Conservation (phyloP, 2,329 filamentous ascomycete species). For the Lomentospora prolificans region DNA sequence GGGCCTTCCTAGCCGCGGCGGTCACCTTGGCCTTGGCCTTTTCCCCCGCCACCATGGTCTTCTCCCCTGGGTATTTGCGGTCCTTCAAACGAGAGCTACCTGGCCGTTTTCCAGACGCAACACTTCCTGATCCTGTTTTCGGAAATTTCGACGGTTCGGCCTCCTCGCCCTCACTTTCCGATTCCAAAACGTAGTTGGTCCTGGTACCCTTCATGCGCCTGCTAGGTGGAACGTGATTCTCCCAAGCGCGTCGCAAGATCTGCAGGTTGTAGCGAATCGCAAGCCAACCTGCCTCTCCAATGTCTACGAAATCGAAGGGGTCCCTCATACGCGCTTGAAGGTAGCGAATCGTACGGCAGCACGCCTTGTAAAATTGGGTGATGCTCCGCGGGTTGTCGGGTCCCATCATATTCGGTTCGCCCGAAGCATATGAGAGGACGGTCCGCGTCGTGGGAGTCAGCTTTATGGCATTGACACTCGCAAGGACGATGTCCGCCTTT, state of each 20-base stretch:
- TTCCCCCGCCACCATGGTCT: no score
- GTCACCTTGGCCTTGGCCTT: no score
- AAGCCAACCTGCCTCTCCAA: neutral
- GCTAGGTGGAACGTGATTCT: slow-evolving; percentile 1
- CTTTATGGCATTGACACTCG: slow-evolving; percentile 15
- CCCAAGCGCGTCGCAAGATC: neutral
- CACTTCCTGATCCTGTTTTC: no score
- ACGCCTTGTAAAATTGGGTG: slow-evolving; percentile 6
- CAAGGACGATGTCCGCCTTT: slow-evolving; percentile 27
- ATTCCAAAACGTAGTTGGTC: neutral
- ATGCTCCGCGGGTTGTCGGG: slow-evolving; percentile 11
- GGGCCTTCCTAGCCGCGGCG: slow-evolving; percentile 9
- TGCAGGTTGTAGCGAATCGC: neutral
- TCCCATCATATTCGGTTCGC: slow-evolving; percentile 9
- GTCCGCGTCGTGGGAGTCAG: slow-evolving; percentile 6
- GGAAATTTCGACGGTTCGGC: no score
- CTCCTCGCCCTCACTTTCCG: neutral
- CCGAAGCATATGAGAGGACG: slow-evolving; percentile 9
- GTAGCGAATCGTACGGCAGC: neutral
- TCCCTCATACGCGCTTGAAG: neutral
- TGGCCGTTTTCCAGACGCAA: no score
- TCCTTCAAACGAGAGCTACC: no score
- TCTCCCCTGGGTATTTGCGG: no score
- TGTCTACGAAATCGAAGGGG: neutral
- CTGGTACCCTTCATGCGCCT: neutral